phyloP scores from a whole-genome alignment of 352 stramenopile species.

The Phytopythium aichiense region DNA sequence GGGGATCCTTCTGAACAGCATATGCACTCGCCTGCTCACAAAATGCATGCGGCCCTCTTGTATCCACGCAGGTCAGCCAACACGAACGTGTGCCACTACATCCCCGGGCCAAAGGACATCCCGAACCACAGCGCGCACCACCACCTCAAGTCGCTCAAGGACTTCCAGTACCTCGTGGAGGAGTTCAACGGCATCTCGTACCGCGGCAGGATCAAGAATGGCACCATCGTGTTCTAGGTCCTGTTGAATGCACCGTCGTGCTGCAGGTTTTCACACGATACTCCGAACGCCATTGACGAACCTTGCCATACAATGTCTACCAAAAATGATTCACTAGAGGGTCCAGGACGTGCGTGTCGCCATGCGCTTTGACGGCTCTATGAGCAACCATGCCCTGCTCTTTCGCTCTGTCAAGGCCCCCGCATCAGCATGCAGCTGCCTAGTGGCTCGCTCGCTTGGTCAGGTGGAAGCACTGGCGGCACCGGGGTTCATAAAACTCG shows the following conservation, averaged over 20 bases:
- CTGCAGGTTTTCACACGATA: too few species aligned
- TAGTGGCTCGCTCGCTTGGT: slow-evolving; percentile 4
- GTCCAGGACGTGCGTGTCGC: background rate
- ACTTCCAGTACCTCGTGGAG: slow-evolving; percentile 69
- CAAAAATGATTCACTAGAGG: background rate
- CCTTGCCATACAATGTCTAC: background rate
- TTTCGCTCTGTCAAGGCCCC: background rate
- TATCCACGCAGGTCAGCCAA: slow-evolving; percentile 33
- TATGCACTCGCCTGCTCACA: background rate
- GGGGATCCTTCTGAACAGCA: background rate
- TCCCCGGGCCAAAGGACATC: slow-evolving; percentile 53
- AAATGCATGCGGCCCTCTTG: background rate
- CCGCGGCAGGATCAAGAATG: slow-evolving; percentile 36
- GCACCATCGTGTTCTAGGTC: slow-evolving; percentile 32
- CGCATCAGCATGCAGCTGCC: background rate
- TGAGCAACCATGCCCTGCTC: background rate
- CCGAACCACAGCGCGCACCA: slow-evolving; percentile 77
- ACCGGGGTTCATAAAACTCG: slow-evolving; percentile 78
- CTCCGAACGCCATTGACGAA: too few species aligned
- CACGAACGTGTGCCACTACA: slow-evolving; percentile 61
- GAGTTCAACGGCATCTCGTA: slow-evolving; percentile 80
- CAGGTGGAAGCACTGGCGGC: slow-evolving; percentile 66
- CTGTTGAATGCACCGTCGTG: too few species aligned
- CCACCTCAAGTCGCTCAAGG: slow-evolving; percentile 45
- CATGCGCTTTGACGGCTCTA: background rate